phyloP scores from a whole-genome alignment of 1,284 basidiomycete genomes.

The Exsudoporus floridanus region DNA sequence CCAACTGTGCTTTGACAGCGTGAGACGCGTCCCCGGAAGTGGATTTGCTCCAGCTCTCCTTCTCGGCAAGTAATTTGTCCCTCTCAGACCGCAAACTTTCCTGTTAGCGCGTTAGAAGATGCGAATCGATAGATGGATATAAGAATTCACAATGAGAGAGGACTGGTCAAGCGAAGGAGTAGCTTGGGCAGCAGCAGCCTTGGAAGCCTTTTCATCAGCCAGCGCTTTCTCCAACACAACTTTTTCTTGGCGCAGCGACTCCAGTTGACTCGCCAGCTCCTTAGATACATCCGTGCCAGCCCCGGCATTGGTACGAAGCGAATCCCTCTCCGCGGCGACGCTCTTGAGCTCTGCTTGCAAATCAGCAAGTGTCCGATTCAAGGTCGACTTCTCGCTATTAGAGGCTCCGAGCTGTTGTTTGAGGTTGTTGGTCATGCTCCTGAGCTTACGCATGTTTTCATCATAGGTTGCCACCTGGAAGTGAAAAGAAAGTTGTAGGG shows the following conservation, averaged over 20 bases:
- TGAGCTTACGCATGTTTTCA: slow-evolving; percentile 33
- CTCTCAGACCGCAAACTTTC: slow-evolving; percentile 56
- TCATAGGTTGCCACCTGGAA: slow-evolving; percentile 37
- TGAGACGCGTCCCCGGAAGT: slow-evolving; percentile 31
- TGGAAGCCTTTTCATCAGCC: slow-evolving; percentile 39
- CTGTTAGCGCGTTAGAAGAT: slow-evolving; percentile 38
- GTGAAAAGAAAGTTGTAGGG: neutral
- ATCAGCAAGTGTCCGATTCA: slow-evolving; percentile 37
- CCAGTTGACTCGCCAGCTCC: slow-evolving; percentile 39
- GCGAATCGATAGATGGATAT: neutral
- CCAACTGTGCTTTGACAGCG: slow-evolving; percentile 45
- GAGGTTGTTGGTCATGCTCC: slow-evolving; percentile 33
- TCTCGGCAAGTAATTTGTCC: slow-evolving; percentile 61
- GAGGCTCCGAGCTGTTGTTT: slow-evolving; percentile 34
- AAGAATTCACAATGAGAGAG: slow-evolving; percentile 45
- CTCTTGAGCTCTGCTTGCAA: slow-evolving; percentile 36
- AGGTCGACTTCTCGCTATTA: slow-evolving; percentile 39
- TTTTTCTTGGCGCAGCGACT: slow-evolving; percentile 45
- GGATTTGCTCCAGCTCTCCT: slow-evolving; percentile 43
- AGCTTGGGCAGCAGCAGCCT: slow-evolving; percentile 19
- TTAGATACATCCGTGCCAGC: slow-evolving; percentile 22
- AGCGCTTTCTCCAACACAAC: slow-evolving; percentile 41
- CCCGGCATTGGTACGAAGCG: slow-evolving; percentile 20
- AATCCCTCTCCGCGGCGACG: slow-evolving; percentile 37
- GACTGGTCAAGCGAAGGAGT: slow-evolving; percentile 38